Evolutionary conservation across 768 basidiomycete genomes (phyloP).

Genomic region (Rhizopogon vinicolor): DNA sequence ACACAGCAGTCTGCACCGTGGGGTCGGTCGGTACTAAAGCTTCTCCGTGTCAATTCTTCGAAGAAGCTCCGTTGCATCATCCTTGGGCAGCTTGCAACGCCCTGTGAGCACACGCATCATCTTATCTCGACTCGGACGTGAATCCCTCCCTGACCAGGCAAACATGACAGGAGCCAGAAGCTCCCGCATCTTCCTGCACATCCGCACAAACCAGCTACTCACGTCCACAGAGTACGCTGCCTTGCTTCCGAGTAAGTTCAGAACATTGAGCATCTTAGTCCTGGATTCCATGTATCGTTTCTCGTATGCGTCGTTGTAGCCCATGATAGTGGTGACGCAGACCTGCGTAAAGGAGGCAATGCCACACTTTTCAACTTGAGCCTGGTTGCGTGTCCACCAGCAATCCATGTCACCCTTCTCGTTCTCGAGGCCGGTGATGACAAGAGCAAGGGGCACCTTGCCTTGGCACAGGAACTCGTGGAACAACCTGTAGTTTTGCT

Average conservation of each 20-base stretch:
- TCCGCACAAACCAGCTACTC: not conserved
- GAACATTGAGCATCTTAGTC: constrained; percentile 16
- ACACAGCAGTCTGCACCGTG: no score
- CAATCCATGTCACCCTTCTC: constrained; percentile 28
- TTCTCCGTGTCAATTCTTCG: constrained; percentile 8
- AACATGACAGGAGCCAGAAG: not conserved
- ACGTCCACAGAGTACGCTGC: not conserved
- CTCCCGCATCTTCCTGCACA: not conserved
- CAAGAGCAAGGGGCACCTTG: constrained; percentile 26
- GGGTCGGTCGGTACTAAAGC: no score
- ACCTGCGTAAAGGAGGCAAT: constrained; percentile 24
- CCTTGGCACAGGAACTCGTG: constrained; percentile 28
- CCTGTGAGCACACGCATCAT: constrained; percentile 11
- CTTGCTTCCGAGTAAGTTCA: not conserved
- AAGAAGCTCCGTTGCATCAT: constrained; percentile 18
- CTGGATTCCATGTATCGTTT: constrained; percentile 15
- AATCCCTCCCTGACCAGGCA: not conserved
- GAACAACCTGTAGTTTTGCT: constrained; percentile 28
- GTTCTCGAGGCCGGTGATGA: constrained; percentile 32
- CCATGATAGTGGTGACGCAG: constrained; percentile 22
- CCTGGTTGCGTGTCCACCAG: constrained; percentile 28
- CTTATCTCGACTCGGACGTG: not conserved
- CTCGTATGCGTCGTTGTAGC: not conserved
- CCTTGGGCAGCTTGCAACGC: constrained; percentile 21
- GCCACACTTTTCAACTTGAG: constrained; percentile 13